Evolutionary conservation across 2,329 filamentous ascomycete genomes (phyloP), one percentile per base, ranked within the genome.

Genomic region (Alternaria viburni): DNA sequence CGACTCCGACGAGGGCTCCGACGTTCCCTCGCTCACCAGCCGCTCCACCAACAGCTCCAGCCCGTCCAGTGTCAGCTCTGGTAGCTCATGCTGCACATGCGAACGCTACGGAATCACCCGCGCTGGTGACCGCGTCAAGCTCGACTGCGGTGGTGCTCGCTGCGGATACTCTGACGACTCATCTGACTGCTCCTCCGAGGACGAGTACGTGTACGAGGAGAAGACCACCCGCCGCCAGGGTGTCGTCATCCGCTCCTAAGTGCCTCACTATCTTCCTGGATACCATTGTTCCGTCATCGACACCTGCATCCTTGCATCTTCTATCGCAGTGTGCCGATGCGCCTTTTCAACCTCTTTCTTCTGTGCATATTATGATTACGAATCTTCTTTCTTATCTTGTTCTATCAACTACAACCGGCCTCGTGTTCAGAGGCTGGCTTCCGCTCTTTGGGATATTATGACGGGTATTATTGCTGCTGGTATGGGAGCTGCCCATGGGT

Each of bases 41-140:
- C 93, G 92, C 85, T 92, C 90, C 66, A 91, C 91, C 67, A 86
- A 86, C 81, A 84, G 82, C 54, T 86, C 85, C 56, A 93, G 91
- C 56, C 66, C 67, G 57, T 91, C 91, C 76, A 89, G 89, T 69
- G 86, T 89, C 73, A 84, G 83, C 65, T 83, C 83, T 63, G 79
- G 80, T 55, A 81, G 74, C 62, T 80, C 81, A 76, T 87, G 87
- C 80, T 98, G 96, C 89, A 93, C 91, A 69, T 98, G 95, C 84
- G 93, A 97, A 82, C 92, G 94, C 84, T 97, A 96, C 85, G 95
- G 94, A 74, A 97, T 98, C 85, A 97, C 94, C 69, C 92, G 93
- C 83, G 90, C 91, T 81, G 93, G 94, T 78, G 91, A 96, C 81
- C 90, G 94, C 76, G 91, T 98, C 87, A 96, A 95, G 88, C 89